Evolutionary conservation across 805 yeast species (phyloP).

Genomic region (Komagataella pseudopastoris): DNA sequence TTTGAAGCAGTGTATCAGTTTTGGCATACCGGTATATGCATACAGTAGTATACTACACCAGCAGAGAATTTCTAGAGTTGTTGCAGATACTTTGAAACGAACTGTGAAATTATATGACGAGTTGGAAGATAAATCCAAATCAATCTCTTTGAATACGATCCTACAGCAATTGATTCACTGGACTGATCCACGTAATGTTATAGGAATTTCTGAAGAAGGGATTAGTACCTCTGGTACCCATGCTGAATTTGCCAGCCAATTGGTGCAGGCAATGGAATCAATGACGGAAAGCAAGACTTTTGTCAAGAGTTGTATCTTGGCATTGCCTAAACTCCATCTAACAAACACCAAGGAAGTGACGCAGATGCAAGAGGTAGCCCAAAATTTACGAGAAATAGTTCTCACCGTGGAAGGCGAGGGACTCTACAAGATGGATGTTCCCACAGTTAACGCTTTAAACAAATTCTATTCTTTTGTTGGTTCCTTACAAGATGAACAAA

Average conservation of each 20-base stretch:
- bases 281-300: neutral
- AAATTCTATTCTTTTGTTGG: neutral
- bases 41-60: slow-evolving; percentile 68
- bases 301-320: neutral
- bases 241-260: slow-evolving; percentile 36
- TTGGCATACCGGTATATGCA: slow-evolving; percentile 81
- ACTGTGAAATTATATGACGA: slow-evolving; percentile 30
- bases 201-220: slow-evolving; percentile 29
- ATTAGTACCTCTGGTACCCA: slow-evolving; percentile 35
- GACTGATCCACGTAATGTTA: slow-evolving; percentile 70
- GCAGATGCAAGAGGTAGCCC: neutral
- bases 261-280: neutral
- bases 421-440: neutral
- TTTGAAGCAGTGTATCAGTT: slow-evolving; percentile 67
- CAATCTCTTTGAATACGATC: slow-evolving; percentile 32
- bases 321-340: neutral
- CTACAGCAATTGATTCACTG: slow-evolving; percentile 67
- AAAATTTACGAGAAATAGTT: neutral
- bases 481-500: neutral
- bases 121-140: slow-evolving; percentile 18
- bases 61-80: slow-evolving; percentile 43
- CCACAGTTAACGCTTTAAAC: neutral
- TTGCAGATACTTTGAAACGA: slow-evolving; percentile 53
- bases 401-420: neutral
- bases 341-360: neutral